Percentiles rank a stretch among this genome's conserved stretches.
Evolutionary conservation across 768 basidiomycete genomes (phyloP).

Genomic region (Pisolithus albus): DNA sequence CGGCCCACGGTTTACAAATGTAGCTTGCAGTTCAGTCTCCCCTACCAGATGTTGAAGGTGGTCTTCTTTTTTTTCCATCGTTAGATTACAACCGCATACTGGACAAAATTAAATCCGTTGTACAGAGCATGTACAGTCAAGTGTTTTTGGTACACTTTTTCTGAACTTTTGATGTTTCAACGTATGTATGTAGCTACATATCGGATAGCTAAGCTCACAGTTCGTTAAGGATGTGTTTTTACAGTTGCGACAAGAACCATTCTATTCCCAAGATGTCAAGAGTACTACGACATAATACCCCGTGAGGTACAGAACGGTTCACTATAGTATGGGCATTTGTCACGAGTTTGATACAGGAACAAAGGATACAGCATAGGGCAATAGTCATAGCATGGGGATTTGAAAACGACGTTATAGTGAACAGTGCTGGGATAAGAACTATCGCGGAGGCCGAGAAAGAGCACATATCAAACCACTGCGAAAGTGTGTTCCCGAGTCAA

Average conservation of each 20-base stretch:
- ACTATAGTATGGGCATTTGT: background rate
- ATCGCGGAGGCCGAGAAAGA: background rate
- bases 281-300: background rate
- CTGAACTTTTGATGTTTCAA: background rate
- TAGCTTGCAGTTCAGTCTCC: background rate
- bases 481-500: constrained; percentile 6
- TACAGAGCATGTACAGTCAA: background rate
- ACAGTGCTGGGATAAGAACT: background rate
- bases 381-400: constrained; percentile 28
- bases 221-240: too few species aligned
- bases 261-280: background rate
- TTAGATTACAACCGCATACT: too few species aligned
- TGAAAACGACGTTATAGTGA: background rate
- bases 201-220: background rate
- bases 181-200: background rate
- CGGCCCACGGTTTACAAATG: background rate
- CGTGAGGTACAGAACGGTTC: background rate
- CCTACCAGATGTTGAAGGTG: too few species aligned
- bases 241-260: background rate
- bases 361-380: constrained; percentile 23
- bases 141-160: background rate
- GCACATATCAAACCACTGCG: background rate
- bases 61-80: too few species aligned
- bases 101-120: too few species aligned
- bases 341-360: background rate